These are phyloP conservation scores for Marasmius sp. DNA, from an alignment of 1,284 basidiomycete species.

Conservation along the genomic window DNA sequence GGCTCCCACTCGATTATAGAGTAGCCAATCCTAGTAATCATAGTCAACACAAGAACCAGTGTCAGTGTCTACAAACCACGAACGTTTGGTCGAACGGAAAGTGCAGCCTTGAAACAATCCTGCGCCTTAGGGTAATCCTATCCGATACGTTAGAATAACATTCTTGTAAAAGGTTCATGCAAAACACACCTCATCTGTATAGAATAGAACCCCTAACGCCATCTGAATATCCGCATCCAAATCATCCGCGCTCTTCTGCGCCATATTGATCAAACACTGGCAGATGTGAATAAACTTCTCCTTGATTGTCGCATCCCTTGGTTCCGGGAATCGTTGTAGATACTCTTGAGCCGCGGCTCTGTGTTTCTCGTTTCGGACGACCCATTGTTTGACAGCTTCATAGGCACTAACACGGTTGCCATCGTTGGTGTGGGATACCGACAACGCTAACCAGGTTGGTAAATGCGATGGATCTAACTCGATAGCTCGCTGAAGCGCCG, in stretches of 20 bases:
- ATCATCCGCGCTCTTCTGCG: conserved; percentile 47
- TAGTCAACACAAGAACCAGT: conserved; percentile 6
- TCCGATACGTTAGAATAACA: conserved; percentile 2
- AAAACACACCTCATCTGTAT: conserved; percentile 75
- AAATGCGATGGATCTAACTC: conserved; percentile 79
- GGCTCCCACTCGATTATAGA: conserved; percentile 96
- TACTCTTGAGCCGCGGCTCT: conserved; percentile 44
- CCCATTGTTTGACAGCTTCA: conserved; percentile 84
- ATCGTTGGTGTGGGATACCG: conserved; percentile 93
- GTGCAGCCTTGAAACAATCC: conserved; percentile 92
- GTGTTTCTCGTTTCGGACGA: conserved; percentile 60
- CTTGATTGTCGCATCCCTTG: conserved; percentile 29
- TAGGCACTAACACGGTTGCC: conserved; percentile 73
- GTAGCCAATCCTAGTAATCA: conserved; percentile 77
- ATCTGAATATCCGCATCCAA: conserved; percentile 96
- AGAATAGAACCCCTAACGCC: conserved; percentile 91
- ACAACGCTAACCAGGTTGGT: conserved; percentile 88
- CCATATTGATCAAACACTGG: conserved; percentile 70
- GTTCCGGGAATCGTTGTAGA: conserved; percentile 33
- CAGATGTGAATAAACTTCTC: conserved; percentile 53
- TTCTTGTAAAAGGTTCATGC: neutral
- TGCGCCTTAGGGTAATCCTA: conserved; percentile 90
- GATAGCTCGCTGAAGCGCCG: conserved; percentile 81
- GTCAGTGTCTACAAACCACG: conserved; percentile 22
- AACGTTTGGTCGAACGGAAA: conserved; percentile 86